A percentile compares a stretch with the other conserved stretches of the same genome.
Conservation (phyloP, 1,139 yeast species). For the Debaryomyces sp. region DNA sequence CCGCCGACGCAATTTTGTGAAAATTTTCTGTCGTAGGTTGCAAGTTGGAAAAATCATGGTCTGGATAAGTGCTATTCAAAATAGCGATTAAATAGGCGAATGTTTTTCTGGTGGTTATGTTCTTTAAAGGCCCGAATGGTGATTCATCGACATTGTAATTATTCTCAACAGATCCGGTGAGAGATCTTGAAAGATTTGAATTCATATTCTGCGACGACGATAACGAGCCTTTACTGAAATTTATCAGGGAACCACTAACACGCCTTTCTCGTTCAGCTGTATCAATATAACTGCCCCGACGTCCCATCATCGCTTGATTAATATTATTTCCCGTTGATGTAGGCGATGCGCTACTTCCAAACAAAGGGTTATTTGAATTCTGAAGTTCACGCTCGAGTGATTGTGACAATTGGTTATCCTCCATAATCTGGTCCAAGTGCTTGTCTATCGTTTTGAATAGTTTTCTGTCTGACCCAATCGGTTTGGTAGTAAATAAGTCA, state of each 20-base stretch:
- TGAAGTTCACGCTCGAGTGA: slow-evolving; percentile 46
- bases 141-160: slow-evolving; percentile 52
- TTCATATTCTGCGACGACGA: slow-evolving; percentile 9
- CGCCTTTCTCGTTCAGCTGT: slow-evolving; percentile 29
- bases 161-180: slow-evolving; percentile 25
- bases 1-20: slow-evolving; percentile 44
- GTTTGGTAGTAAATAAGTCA: slow-evolving; percentile 92
- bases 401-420: slow-evolving; percentile 53
- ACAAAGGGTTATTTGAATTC: slow-evolving; percentile 36
- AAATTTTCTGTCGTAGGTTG: slow-evolving; percentile 82
- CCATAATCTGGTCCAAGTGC: slow-evolving; percentile 68
- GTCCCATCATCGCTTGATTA: slow-evolving; percentile 1
- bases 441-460: slow-evolving; percentile 85
- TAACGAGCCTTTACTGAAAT: slow-evolving; percentile 10
- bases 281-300: slow-evolving; percentile 21
- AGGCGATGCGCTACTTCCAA: slow-evolving; percentile 43
- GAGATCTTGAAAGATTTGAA: slow-evolving; percentile 20
- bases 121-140: slow-evolving; percentile 93
- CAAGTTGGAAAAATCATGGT: slow-evolving; percentile 86
- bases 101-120: slow-evolving; percentile 79
- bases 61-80: slow-evolving; percentile 90
- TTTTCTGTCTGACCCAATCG: slow-evolving; percentile 87
- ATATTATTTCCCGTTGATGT: slow-evolving; percentile 12
- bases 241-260: slow-evolving; percentile 21
- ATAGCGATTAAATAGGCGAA: slow-evolving; percentile 92